Conservation (phyloP, 441 rosid species). For the Gossypium schwendimanii region DNA sequence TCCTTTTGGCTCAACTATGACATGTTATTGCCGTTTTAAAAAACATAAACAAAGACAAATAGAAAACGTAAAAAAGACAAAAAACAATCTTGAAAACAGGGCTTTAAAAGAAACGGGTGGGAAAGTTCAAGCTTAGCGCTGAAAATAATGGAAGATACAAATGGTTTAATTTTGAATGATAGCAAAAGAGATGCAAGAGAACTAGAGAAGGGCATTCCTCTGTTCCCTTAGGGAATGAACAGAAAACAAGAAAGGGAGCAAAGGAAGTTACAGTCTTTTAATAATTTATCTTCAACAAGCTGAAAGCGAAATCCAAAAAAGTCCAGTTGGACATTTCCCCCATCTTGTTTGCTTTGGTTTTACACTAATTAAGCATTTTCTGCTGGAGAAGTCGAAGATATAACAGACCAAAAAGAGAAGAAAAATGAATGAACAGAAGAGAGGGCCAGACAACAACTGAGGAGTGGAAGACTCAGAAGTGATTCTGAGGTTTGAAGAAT, state of each 20-base stretch:
- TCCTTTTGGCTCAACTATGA: background rate
- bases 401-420: background rate
- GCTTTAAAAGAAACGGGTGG: constrained; percentile 5
- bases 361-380: constrained; percentile 5
- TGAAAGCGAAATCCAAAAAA: constrained; percentile 19
- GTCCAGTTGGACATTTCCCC: constrained; percentile 16
- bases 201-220: constrained; percentile 16
- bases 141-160: constrained; percentile 14
- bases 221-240: constrained; percentile 26
- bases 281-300: constrained; percentile 11
- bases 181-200: constrained; percentile 16
- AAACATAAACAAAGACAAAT: constrained; percentile 14
- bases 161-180: background rate
- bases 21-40: background rate
- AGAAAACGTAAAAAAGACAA: constrained; percentile 17
- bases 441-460: constrained; percentile 16
- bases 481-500: constrained; percentile 42
- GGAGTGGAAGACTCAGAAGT: constrained; percentile 34
- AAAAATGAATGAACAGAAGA: constrained; percentile 19
- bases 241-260: constrained; percentile 20
- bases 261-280: constrained; percentile 23
- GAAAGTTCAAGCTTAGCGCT: background rate
- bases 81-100: constrained; percentile 4
- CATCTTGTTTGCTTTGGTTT: constrained; percentile 5
- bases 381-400: background rate